These are phyloP conservation scores for Mrakia hoshinonis DNA, from an alignment of 768 basidiomycete species.

Conservation along the genomic window DNA sequence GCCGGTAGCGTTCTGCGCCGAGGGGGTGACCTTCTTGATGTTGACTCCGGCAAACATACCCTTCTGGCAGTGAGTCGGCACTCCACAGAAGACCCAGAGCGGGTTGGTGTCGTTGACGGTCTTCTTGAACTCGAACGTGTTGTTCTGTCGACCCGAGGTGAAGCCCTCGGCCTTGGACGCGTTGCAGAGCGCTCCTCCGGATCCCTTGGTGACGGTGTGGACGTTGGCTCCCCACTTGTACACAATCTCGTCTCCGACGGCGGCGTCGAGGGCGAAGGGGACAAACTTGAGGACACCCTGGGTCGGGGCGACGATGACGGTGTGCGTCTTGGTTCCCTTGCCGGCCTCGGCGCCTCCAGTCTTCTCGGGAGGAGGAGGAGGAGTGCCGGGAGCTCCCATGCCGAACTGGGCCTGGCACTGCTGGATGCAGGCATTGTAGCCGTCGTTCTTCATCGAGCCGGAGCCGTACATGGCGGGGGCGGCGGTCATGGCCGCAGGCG, in stretches of 20 bases:
- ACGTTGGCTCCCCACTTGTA: conserved; percentile 10
- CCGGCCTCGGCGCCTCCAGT: background rate
- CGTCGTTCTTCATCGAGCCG: background rate
- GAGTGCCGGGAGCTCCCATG: background rate
- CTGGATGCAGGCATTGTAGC: background rate
- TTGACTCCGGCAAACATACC: conserved; percentile 63
- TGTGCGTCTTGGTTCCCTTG: conserved; percentile 16
- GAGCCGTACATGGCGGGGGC: conserved; percentile 4
- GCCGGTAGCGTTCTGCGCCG: background rate
- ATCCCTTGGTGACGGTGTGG: conserved; percentile 76
- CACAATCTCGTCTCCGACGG: conserved; percentile 62
- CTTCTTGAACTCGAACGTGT: conserved; percentile 37
- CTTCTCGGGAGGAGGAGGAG: background rate
- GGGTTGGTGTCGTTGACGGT: conserved; percentile 64
- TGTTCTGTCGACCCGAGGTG: conserved; percentile 57
- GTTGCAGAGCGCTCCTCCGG: conserved; percentile 62
- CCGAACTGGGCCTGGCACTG: background rate
- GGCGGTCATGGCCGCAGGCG: conserved; percentile 1
- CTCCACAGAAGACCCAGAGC: conserved; percentile 66
- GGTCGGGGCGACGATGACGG: conserved; percentile 62
- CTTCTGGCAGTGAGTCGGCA: conserved; percentile 59
- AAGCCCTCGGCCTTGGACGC: conserved; percentile 53
- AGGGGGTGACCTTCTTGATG: conserved; percentile 21
- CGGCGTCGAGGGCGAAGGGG: conserved; percentile 65
- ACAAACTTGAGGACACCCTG: conserved; percentile 48